Conservation (phyloP, 371 early-diverging fungal species). For the Syncephalastrum sp. region DNA sequence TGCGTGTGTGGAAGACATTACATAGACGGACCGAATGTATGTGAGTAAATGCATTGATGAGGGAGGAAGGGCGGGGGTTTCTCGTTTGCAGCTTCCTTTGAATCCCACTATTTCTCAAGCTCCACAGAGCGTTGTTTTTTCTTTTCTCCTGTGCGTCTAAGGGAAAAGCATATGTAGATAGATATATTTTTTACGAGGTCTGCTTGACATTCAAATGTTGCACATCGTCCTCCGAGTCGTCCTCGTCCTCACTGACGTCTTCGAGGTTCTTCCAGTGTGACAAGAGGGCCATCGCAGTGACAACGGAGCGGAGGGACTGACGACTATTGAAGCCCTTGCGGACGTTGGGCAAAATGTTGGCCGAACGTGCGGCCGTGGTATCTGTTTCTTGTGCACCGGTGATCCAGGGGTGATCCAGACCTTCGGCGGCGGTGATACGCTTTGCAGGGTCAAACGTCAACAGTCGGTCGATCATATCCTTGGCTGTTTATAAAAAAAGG, state of each 20-base stretch:
- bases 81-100: too few relatives aligned
- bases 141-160: too few relatives aligned
- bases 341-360: slow-evolving; percentile 24
- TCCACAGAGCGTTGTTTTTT: too few relatives aligned
- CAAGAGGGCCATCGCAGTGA: slow-evolving; percentile 18
- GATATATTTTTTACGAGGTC: too few relatives aligned
- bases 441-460: slow-evolving; percentile 70
- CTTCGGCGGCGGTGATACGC: slow-evolving; percentile 73
- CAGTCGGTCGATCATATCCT: slow-evolving; percentile 72
- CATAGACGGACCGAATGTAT: too few relatives aligned
- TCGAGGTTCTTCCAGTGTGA: slow-evolving; percentile 27
- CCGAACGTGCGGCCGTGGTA: slow-evolving; percentile 6
- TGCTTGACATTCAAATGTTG: too few relatives aligned
- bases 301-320: slow-evolving; percentile 18
- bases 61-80: too few relatives aligned
- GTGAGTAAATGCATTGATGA: too few relatives aligned
- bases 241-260: slow-evolving; percentile 11
- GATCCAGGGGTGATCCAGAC: slow-evolving; percentile 79
- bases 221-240: slow-evolving; percentile 2
- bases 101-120: too few relatives aligned
- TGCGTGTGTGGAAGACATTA: too few relatives aligned
- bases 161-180: too few relatives aligned
- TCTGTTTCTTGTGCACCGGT: slow-evolving; percentile 26
- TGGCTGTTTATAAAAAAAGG: slow-evolving; percentile 51
- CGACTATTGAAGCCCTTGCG: slow-evolving; percentile 24